Evolutionary conservation across 345 rosid genomes (phyloP).

Genomic region (Passiflora organensis): DNA sequence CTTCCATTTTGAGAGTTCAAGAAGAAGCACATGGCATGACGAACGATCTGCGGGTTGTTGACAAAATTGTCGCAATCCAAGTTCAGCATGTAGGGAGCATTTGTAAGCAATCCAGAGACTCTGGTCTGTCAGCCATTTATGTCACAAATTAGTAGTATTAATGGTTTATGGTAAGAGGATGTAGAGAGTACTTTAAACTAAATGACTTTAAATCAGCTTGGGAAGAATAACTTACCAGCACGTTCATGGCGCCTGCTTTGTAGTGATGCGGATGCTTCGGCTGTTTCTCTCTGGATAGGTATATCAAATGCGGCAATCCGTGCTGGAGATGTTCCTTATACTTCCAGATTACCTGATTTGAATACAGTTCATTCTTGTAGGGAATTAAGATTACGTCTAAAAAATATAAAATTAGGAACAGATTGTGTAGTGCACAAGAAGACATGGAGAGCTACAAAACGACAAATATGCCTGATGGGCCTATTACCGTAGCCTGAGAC

Average conservation of each 20-base stretch:
- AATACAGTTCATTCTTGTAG: neutral
- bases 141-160: no score
- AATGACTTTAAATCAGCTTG: no score
- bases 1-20: conserved; percentile 16
- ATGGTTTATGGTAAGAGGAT: no score
- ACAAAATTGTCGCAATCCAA: conserved; percentile 75
- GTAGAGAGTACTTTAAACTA: no score
- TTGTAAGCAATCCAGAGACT: conserved; percentile 67
- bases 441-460: no score
- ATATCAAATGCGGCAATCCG: conserved; percentile 52
- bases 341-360: conserved; percentile 46
- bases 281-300: conserved; percentile 62
- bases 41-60: conserved; percentile 44
- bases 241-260: conserved; percentile 86
- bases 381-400: no score
- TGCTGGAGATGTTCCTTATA: conserved; percentile 26
- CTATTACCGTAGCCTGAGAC: no score
- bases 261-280: conserved; percentile 47
- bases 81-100: conserved; percentile 69
- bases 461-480: no score
- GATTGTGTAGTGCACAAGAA: no score
- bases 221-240: conserved; percentile 32
- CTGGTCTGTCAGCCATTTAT: conserved; percentile 31
- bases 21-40: conserved; percentile 49
- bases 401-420: no score